phyloP scores from a whole-genome alignment of 352 stramenopile species.

The Globisporangium uncinulatum region DNA sequence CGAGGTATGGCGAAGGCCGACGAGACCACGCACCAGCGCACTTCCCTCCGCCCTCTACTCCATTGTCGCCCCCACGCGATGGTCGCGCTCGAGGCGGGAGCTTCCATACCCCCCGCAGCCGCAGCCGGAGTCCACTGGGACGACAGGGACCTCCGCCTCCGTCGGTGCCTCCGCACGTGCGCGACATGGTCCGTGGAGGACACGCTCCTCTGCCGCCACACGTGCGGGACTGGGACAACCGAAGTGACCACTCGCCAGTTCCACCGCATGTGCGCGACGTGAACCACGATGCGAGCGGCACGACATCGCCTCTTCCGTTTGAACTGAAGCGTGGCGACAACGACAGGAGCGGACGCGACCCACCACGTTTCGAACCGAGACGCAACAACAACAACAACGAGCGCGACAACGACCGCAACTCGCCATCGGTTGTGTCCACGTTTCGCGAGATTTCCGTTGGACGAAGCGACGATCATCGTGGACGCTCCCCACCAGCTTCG shows the following conservation, averaged over 20 bases:
- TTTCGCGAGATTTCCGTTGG: slow-evolving; percentile 3
- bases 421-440: slow-evolving; percentile 4
- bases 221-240: not conserved
- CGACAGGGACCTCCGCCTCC: slow-evolving; percentile 1
- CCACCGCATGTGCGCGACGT: not conserved
- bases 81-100: not conserved
- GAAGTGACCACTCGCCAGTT: not conserved
- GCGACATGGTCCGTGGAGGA: not conserved
- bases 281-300: not conserved
- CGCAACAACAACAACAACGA: not conserved
- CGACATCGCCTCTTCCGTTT: not conserved
- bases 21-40: slow-evolving; percentile 9
- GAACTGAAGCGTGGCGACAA: not conserved
- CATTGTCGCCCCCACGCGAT: slow-evolving; percentile 4
- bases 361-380: not conserved
- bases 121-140: slow-evolving; percentile 6
- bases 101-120: slow-evolving; percentile 10
- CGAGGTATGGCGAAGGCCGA: slow-evolving; percentile 27
- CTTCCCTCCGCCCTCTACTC: not conserved
- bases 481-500: slow-evolving; percentile 24
- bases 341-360: slow-evolving; percentile 1
- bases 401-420: not conserved
- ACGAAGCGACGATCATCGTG: slow-evolving; percentile 5
- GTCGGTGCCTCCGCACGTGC: not conserved
- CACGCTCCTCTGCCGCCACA: slow-evolving; percentile 1